Percentiles rank a stretch among this genome's conserved stretches.
phyloP scores from a whole-genome alignment of 2,329 filamentous ascomycete species.

The Tolypocladium pustulatum region DNA sequence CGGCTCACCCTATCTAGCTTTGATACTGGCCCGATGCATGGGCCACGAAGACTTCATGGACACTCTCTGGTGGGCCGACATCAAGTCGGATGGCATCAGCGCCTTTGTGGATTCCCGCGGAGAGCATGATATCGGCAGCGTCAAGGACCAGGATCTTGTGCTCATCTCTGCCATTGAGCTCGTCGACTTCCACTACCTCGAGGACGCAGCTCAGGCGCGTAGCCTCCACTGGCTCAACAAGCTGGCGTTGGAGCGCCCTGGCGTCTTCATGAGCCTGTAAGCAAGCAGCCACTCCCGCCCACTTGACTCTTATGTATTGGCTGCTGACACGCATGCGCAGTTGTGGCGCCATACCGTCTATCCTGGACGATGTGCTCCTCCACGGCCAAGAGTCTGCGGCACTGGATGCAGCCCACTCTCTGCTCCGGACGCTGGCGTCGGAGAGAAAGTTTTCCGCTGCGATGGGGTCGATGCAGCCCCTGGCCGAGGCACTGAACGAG shows the following conservation, averaged over 20 bases:
- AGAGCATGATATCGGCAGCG: slow-evolving; percentile 24
- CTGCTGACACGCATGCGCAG: slow-evolving; percentile 20
- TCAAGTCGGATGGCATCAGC: slow-evolving; percentile 29
- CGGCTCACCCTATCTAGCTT: slow-evolving; percentile 47
- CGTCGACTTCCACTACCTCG: slow-evolving; percentile 55
- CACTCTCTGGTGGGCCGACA: slow-evolving; percentile 49
- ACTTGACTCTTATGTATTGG: background rate
- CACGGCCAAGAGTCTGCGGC: slow-evolving; percentile 52
- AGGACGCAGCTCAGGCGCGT: slow-evolving; percentile 50
- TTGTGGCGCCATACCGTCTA: slow-evolving; percentile 42
- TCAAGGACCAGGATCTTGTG: slow-evolving; percentile 52
- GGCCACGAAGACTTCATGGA: slow-evolving; percentile 51
- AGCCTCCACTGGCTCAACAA: slow-evolving; percentile 49
- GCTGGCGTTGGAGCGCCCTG: slow-evolving; percentile 41
- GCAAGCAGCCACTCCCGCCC: slow-evolving; percentile 12
- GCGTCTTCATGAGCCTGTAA: slow-evolving; percentile 49
- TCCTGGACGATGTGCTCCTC: slow-evolving; percentile 52
- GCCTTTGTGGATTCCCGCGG: slow-evolving; percentile 13
- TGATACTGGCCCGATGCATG: slow-evolving; percentile 47
- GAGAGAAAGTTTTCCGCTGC: slow-evolving; percentile 39
- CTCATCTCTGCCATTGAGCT: slow-evolving; percentile 53
- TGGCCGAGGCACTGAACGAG: slow-evolving; percentile 44
- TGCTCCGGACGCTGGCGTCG: slow-evolving; percentile 48
- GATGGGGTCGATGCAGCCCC: slow-evolving; percentile 33
- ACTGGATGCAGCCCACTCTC: slow-evolving; percentile 47